phyloP scores from a whole-genome alignment of 225 moss, liverwort and hornwort genomes.

The Neckera pumila region DNA sequence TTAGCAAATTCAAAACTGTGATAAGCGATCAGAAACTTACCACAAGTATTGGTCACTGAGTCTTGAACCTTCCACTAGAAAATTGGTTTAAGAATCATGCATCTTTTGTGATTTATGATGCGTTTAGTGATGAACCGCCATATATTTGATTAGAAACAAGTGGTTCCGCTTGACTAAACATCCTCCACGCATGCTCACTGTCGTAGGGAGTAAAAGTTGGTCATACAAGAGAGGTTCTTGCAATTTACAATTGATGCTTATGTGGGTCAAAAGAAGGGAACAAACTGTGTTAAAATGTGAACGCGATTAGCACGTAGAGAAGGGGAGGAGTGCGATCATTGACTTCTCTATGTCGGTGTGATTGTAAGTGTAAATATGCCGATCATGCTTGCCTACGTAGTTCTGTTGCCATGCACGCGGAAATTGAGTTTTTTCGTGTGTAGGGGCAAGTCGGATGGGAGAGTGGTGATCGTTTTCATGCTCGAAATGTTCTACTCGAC shows the following conservation, averaged over 20 bases:
- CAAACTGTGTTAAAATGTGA: neutral
- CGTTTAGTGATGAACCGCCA: neutral
- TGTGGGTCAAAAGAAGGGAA: neutral
- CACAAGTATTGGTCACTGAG: neutral
- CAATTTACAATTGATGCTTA: neutral
- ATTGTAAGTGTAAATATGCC: neutral
- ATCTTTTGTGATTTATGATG: neutral
- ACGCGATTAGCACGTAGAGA: neutral
- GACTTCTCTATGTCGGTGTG: neutral
- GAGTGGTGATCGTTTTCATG: constrained; percentile 73
- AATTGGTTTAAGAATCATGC: neutral
- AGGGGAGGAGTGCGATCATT: neutral
- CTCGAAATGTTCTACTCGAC: constrained; percentile 73
- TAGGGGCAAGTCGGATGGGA: constrained; percentile 90
- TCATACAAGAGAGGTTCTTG: neutral
- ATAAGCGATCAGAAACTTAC: neutral
- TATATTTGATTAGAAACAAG: neutral
- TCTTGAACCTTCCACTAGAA: neutral
- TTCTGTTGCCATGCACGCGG: neutral
- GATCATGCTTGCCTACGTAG: neutral
- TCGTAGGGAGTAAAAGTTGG: neutral
- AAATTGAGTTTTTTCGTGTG: neutral
- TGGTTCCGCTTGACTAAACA: neutral
- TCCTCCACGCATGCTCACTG: neutral
- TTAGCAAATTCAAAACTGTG: neutral